Evolutionary conservation across 2,329 filamentous ascomycete genomes (phyloP).

Genomic region (Cladosporium oxysporum): DNA sequence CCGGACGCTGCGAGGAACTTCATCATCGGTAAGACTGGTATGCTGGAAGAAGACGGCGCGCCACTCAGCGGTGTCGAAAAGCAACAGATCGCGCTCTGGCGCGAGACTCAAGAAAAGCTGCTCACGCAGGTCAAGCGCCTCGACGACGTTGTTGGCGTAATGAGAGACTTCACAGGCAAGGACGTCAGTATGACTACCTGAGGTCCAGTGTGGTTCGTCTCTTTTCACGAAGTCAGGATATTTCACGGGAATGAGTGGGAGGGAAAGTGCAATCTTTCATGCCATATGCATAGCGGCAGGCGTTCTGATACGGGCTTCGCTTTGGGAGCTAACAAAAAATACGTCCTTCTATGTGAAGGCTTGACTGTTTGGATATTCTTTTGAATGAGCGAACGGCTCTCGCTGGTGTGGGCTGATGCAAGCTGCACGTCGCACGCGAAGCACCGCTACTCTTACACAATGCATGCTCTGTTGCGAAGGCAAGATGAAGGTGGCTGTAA

Average conservation of each 20-base stretch:
- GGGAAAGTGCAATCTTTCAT: not conserved
- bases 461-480: not conserved
- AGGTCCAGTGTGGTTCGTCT: not conserved
- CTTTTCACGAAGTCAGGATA: conserved; percentile 15
- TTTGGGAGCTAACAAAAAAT: not conserved
- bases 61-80: conserved; percentile 58
- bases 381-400: not conserved
- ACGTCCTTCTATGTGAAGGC: not conserved
- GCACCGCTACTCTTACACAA: not conserved
- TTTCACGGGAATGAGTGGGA: conserved; percentile 11
- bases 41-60: conserved; percentile 20
- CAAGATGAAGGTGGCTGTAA: not conserved
- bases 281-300: conserved; percentile 13
- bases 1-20: conserved; percentile 15
- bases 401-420: not conserved
- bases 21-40: conserved; percentile 20
- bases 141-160: conserved; percentile 80
- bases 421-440: not conserved
- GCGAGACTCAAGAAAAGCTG: conserved; percentile 66
- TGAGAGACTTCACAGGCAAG: conserved; percentile 62
- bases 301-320: conserved; percentile 3
- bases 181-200: conserved; percentile 24
- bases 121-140: conserved; percentile 76
- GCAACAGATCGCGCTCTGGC: conserved; percentile 65
- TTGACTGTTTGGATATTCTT: not conserved